Conservation (phyloP, 1,284 basidiomycete genomes). For the Pseudozyma pruni region DNA sequence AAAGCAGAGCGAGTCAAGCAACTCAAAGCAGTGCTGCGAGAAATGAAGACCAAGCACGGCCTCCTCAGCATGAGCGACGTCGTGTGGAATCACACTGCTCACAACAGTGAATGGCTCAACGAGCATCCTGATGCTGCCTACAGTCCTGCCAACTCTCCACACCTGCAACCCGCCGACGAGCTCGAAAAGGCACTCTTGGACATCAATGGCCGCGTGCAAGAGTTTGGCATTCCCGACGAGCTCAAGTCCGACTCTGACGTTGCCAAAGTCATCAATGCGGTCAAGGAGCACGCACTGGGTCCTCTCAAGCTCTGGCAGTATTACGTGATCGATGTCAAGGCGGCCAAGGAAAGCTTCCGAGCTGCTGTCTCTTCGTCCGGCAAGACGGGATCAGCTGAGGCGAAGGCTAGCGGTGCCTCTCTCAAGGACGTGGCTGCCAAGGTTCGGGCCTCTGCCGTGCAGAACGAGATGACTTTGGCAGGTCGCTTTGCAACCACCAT, state of each 20-base stretch:
- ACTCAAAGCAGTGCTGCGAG: constrained; percentile 29
- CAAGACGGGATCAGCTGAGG: constrained; percentile 12
- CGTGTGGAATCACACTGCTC: constrained; percentile 62
- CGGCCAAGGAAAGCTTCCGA: constrained; percentile 34
- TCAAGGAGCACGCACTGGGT: constrained; percentile 50
- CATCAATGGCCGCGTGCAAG: constrained; percentile 37
- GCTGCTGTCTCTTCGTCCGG: constrained; percentile 18
- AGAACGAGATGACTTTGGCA: constrained; percentile 47
- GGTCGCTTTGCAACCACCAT: constrained; percentile 54
- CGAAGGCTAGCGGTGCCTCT: neutral
- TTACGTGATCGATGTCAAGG: constrained; percentile 57
- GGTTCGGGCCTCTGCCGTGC: constrained; percentile 44
- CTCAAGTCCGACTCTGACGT: constrained; percentile 50
- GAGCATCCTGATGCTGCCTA: constrained; percentile 62
- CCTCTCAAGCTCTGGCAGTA: constrained; percentile 62
- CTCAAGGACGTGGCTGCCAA: constrained; percentile 32
- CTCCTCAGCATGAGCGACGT: constrained; percentile 62
- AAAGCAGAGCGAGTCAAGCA: constrained; percentile 44
- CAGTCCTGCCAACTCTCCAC: constrained; percentile 61
- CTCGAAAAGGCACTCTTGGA: constrained; percentile 54
- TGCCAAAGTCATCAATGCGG: constrained; percentile 45
- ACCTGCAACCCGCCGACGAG: constrained; percentile 61
- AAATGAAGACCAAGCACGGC: constrained; percentile 57
- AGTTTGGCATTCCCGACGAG: constrained; percentile 47
- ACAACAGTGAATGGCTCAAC: constrained; percentile 61